Evolutionary conservation across 2,329 filamentous ascomycete species (phyloP), one percentile per base, ranked within the genome.

Genomic region (Diaporthe longicolla): DNA sequence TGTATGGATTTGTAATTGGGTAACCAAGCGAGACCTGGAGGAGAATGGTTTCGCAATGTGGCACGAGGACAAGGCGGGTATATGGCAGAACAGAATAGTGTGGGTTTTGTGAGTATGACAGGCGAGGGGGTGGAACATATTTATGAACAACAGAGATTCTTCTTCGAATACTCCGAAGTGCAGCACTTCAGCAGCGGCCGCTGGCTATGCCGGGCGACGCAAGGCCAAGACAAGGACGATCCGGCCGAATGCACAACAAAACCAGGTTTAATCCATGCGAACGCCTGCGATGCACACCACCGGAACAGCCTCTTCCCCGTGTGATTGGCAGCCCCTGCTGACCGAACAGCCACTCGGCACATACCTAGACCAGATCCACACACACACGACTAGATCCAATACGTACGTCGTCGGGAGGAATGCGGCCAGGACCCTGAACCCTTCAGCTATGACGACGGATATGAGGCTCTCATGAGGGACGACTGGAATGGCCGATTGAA

Each of bases 111-210:
- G 48, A 43, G 24, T 0, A 9, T 32, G 54, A 6, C 24, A 52
- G 40, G 45, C 32, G 48, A 71, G 32, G 26, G 21, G 10, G 48
- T 26, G 45, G 43, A 71, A 45, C 57, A 45, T 63, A 71, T 71
- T 63, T 71, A 71, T 63, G 57, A 71, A 45, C 70, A 63, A 24
- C 35, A 26, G 43, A 54, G 26, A 9, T 21, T 32, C 24, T 57
- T 68, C 74, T 45, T 55, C 74, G 19, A 75, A 75, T 76, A 15
- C 63, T 76, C 50, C 70, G 75, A 65, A 71, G 11, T 10, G 13
- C 9, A 77, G 13, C 9, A 77, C 45, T n/a, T 21, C 37, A 73
- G 72, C 74, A 76, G 77, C 32, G 29, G 59, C 37, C 35, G 48
- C 24, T 32, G 29, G 63, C 63, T 17, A 40, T 68, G 63, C 11